These are phyloP conservation scores for Penicillium brasilianum DNA, from an alignment of 2,329 filamentous ascomycete species.

Conservation along the genomic window DNA sequence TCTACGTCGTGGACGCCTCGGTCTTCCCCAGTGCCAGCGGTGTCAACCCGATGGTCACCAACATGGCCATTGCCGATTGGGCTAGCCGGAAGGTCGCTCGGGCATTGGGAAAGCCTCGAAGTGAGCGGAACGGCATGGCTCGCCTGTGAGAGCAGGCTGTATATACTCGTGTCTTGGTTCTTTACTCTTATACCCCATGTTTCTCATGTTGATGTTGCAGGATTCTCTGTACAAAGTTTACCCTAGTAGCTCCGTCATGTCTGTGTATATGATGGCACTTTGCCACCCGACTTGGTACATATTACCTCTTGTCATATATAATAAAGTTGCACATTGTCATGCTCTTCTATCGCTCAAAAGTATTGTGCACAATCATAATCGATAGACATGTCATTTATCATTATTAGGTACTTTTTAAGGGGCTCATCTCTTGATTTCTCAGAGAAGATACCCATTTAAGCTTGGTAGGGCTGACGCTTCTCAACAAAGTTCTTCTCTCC, in stretches of 20 bases:
- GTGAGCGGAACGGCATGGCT: constrained; percentile 26
- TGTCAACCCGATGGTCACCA: constrained; percentile 59
- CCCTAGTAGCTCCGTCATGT: neutral
- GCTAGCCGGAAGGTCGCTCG: constrained; percentile 48
- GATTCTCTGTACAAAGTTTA: constrained; percentile 1
- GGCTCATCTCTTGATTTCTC: neutral
- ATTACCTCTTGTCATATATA: neutral
- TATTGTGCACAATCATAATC: neutral
- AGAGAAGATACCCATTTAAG: neutral
- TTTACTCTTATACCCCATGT: neutral
- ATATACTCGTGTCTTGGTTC: neutral
- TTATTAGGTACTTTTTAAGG: neutral
- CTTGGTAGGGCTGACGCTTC: constrained; percentile 26
- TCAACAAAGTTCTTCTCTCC: constrained; percentile 34
- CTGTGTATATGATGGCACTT: neutral
- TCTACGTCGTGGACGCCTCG: constrained; percentile 57
- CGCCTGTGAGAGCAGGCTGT: constrained; percentile 27
- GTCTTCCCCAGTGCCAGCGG: constrained; percentile 58
- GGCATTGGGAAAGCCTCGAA: constrained; percentile 30
- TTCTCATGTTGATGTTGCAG: constrained; percentile 1
- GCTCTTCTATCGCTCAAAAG: neutral
- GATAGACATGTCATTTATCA: neutral
- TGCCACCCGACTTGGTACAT: no score
- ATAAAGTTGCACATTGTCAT: neutral
- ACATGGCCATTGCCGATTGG: constrained; percentile 57